phyloP scores from a whole-genome alignment of 805 yeast genomes.

The Ogataea pilisensis region DNA sequence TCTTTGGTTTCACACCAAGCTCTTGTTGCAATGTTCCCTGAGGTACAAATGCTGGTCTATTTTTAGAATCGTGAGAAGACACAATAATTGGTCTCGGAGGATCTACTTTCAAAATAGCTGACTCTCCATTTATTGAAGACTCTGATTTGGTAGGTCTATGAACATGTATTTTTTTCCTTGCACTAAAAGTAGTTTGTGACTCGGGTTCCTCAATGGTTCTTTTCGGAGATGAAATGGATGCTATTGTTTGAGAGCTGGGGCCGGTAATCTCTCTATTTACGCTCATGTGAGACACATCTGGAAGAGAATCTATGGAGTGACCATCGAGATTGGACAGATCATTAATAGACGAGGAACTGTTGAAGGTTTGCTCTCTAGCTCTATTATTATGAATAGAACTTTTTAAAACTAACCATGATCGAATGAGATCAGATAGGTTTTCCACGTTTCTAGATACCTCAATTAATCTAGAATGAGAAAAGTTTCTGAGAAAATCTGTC shows the following conservation, averaged over 20 bases:
- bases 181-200: not conserved
- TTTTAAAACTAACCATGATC: not conserved
- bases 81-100: constrained; percentile 26
- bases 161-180: constrained; percentile 1
- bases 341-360: no score
- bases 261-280: no score
- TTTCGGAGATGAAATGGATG: not conserved
- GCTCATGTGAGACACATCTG: no score
- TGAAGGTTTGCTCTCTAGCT: no score
- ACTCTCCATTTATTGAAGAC: constrained; percentile 22
- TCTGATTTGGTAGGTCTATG: constrained; percentile 19
- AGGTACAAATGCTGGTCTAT: constrained; percentile 18
- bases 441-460: not conserved
- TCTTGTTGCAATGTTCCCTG: constrained; percentile 35
- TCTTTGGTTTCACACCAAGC: constrained; percentile 28
- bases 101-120: constrained; percentile 27
- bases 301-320: no score
- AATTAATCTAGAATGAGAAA: not conserved
- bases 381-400: no score
- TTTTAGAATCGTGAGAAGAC: constrained; percentile 9
- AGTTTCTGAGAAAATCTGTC: not conserved
- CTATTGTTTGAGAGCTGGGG: no score
- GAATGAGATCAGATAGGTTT: not conserved
- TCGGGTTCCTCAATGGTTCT: not conserved
- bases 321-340: no score